A percentile compares a stretch with the other conserved stretches of the same genome.
phyloP scores from a whole-genome alignment of 2,329 filamentous ascomycete genomes.

The Nigrospora sphaerica region DNA sequence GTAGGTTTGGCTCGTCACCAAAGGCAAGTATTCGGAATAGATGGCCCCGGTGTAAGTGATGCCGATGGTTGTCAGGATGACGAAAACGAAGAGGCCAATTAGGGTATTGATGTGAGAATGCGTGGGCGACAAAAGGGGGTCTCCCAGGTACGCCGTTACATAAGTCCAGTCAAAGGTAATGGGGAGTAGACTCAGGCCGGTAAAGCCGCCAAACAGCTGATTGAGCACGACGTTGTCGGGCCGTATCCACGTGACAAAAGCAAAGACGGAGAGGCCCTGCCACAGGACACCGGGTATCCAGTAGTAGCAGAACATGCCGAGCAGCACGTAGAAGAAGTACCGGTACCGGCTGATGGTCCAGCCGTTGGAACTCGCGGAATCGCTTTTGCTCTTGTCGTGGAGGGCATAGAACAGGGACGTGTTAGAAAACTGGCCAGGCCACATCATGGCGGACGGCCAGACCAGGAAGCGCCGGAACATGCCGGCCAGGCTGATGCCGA shows the following conservation, averaged over 20 bases:
- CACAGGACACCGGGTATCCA: slow-evolving; percentile 45
- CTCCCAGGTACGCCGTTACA: slow-evolving; percentile 23
- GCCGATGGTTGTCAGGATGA: slow-evolving; percentile 35
- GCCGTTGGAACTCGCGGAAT: slow-evolving; percentile 32
- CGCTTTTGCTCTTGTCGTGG: slow-evolving; percentile 30
- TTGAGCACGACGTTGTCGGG: slow-evolving; percentile 39
- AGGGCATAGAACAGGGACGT: slow-evolving; percentile 38
- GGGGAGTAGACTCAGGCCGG: slow-evolving; percentile 32
- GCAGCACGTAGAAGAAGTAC: slow-evolving; percentile 35
- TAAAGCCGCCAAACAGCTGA: slow-evolving; percentile 40
- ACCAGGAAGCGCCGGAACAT: slow-evolving; percentile 39
- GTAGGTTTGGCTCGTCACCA: slow-evolving; percentile 46
- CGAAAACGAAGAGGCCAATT: slow-evolving; percentile 31
- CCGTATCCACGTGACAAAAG: slow-evolving; percentile 39
- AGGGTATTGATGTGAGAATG: slow-evolving; percentile 35
- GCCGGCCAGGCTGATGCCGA: slow-evolving; percentile 46
- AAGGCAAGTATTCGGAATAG: slow-evolving; percentile 45
- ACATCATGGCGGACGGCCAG: slow-evolving; percentile 43
- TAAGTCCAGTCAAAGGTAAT: slow-evolving; percentile 38
- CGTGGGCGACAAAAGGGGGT: slow-evolving; percentile 25
- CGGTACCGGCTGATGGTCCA: slow-evolving; percentile 38
- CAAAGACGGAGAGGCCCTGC: slow-evolving; percentile 39
- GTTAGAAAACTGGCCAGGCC: slow-evolving; percentile 40
- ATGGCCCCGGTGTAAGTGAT: slow-evolving; percentile 37
- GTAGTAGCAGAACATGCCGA: slow-evolving; percentile 41